Base-by-base conservation (phyloP, 352 stramenopile genomes). In the Globisporangium parvum region DNA sequence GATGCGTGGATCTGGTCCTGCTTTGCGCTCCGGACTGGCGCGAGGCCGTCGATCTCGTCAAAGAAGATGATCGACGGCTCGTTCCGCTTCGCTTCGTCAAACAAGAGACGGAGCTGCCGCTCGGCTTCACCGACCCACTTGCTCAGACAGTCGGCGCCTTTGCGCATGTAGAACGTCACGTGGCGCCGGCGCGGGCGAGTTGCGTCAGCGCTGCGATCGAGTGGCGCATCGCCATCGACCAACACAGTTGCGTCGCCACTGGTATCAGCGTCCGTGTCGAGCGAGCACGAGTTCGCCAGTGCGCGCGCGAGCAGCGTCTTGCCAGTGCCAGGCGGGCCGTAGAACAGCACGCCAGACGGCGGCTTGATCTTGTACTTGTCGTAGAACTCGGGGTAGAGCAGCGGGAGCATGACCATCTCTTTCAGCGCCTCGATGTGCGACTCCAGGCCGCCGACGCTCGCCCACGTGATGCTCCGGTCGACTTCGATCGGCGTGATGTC, bases 41-140 rank as follows among this genome's bases (percentile, higher is more conserved):
- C 91, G 12, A 98, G 81, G 14, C 91, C 89, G 55, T 97, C 90
- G 56, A 97, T 97, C 52, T 98, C 92, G 55, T 98, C 92, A 47
- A 98, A 97, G 65, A 98, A 98, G 53, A 98, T 97, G 53, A 98
- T 97, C 2, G 91, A 96, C 1, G 91, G 91, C 67, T 97, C 66
- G 44, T 95, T 92, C 8, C 77, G 77, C 46, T 87, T 92, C 3
- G 85, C 85, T 62, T 97, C 87, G 63, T 96, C 91, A 60, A 98
- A 98, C 2, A 98, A 66, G 20, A 97, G 57, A 2, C 91, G 80
- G 31, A 98, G 65, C 61, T 97, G 87, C 17, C 88, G 74, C 62
- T 98, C 91, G 5, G 87, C 88, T 73, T 98, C 91, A 18, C 91
- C 91, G 28, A 97, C 88, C 88, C 88, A 98, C 58, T 96, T 97